Percentiles rank a stretch among this genome's conserved stretches.
These are phyloP conservation scores for Phlebopus sp. DNA, from an alignment of 1,284 basidiomycete genomes.

Conservation along the genomic window DNA sequence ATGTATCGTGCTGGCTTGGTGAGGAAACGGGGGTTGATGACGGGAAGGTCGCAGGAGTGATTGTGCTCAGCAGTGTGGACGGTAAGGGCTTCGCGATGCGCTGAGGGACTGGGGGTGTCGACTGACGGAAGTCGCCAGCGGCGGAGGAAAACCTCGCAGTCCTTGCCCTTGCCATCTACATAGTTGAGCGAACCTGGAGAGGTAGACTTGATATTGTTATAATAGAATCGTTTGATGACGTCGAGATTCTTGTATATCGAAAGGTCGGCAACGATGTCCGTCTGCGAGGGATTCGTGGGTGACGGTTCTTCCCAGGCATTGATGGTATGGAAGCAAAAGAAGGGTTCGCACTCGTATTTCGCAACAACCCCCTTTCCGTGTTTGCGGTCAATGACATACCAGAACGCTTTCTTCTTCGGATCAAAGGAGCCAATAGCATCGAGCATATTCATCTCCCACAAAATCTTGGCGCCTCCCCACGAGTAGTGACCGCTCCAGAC, in stretches of 20 bases:
- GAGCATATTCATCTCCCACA: constrained; percentile 32
- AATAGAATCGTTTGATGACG: constrained; percentile 27
- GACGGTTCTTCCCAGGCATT: constrained; percentile 36
- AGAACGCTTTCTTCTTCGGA: constrained; percentile 25
- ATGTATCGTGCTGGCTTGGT: constrained; percentile 34
- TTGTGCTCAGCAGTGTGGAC: constrained; percentile 20
- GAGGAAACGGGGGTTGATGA: constrained; percentile 29
- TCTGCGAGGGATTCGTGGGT: constrained; percentile 24
- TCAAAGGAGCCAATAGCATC: constrained; percentile 34
- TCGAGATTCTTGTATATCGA: constrained; percentile 34
- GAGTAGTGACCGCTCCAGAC: constrained; percentile 34
- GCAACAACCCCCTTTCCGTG: constrained; percentile 35
- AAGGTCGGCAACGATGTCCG: constrained; percentile 37
- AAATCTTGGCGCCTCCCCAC: constrained; percentile 29
- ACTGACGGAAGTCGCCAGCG: constrained; percentile 26
- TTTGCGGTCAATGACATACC: constrained; percentile 38
- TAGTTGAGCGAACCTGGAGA: constrained; percentile 29
- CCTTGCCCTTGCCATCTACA: constrained; percentile 21
- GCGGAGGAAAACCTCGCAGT: constrained; percentile 23
- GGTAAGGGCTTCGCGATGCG: constrained; percentile 19
- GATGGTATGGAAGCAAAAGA: constrained; percentile 38
- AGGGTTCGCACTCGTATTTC: constrained; percentile 36
- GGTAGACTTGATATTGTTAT: constrained; percentile 25
- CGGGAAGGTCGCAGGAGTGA: constrained; percentile 36
- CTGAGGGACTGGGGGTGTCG: constrained; percentile 15